Evolutionary conservation across 2,329 filamentous ascomycete species (phyloP), one percentile per base, ranked within the genome.

Genomic region (Talaromyces sp.): DNA sequence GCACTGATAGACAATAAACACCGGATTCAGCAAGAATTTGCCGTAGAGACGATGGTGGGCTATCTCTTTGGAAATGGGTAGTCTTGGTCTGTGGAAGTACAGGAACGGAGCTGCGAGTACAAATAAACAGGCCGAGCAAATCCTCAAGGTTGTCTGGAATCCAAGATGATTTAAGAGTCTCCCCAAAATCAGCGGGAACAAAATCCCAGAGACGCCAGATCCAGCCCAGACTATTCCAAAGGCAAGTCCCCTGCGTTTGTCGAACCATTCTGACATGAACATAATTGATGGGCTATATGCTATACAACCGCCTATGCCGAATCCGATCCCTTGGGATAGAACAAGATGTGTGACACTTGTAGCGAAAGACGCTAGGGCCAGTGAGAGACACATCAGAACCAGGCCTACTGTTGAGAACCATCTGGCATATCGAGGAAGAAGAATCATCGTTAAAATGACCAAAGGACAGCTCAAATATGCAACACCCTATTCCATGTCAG

Each of bases 211-310:
- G 3, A 66, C 36, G 1, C 64, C 61, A n/a, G 65, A 67, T 17
- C 66, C 65, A 24, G 64, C 64, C 75, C 78, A 79, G 36, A 78
- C 74, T 1, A 76, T 59, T 2, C 79, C 80, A 11, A 76, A 73
- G 0, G 73, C 75, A 61, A 66, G 72, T 60, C 77, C 77, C 45
- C 71, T 67, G 16, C 73, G 64, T 59, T 78, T 73, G 8, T 80
- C 72, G 65, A 81, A 82, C 73, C 63, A 86, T 58, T 81, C 77
- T 32, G 80, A 76, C 43, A 82, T 69, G 42, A 75, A 76, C 45
- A 77, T 65, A 29, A 81, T 73, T 2, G 74, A 73, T 1, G 77
- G 77, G 17, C 64, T 79, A 63, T 73, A 84, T 3, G 80, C 66
- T 1, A 82, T 68, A 19, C 75, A 71, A 0, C 81, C 81, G 0